A percentile compares a stretch with the other conserved stretches of the same genome.
Conservation (phyloP, 345 rosid genomes). For the Salix suchowensis region DNA sequence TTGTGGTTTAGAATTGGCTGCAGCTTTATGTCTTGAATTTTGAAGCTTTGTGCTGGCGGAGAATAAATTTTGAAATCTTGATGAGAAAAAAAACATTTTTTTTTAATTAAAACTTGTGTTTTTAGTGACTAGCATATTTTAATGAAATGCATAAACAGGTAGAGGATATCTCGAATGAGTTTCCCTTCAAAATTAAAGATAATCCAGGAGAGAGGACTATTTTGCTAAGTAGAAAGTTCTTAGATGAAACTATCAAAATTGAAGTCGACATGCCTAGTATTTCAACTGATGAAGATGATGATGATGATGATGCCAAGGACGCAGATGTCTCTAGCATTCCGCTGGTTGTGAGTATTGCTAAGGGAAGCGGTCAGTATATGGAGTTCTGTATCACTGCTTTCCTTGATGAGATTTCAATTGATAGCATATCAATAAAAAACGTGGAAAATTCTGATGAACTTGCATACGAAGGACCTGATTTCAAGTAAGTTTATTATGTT, state of each 20-base stretch:
- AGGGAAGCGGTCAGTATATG: slow-evolving; percentile 33
- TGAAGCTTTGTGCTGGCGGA: neutral
- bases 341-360: slow-evolving; percentile 44
- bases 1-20: neutral
- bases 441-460: slow-evolving; percentile 38
- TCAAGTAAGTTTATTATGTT: slow-evolving; percentile 32
- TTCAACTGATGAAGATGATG: slow-evolving; percentile 20
- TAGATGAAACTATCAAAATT: slow-evolving; percentile 47
- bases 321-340: slow-evolving; percentile 28
- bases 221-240: slow-evolving; percentile 33
- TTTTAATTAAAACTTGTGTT: neutral
- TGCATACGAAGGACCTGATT: slow-evolving; percentile 67
- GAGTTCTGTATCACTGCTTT: slow-evolving; percentile 55
- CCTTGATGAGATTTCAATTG: slow-evolving; percentile 46
- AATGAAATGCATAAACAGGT: neutral
- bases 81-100: neutral
- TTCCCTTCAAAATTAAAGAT: slow-evolving; percentile 56
- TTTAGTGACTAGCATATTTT: neutral
- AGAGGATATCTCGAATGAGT: slow-evolving; percentile 36
- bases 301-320: slow-evolving; percentile 16
- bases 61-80: neutral
- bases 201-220: slow-evolving; percentile 53
- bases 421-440: slow-evolving; percentile 44
- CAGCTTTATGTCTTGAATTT: neutral
- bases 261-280: slow-evolving; percentile 40